These are phyloP conservation scores for Globisporangium lucens DNA, from an alignment of 352 stramenopile species.

Conservation along the genomic window DNA sequence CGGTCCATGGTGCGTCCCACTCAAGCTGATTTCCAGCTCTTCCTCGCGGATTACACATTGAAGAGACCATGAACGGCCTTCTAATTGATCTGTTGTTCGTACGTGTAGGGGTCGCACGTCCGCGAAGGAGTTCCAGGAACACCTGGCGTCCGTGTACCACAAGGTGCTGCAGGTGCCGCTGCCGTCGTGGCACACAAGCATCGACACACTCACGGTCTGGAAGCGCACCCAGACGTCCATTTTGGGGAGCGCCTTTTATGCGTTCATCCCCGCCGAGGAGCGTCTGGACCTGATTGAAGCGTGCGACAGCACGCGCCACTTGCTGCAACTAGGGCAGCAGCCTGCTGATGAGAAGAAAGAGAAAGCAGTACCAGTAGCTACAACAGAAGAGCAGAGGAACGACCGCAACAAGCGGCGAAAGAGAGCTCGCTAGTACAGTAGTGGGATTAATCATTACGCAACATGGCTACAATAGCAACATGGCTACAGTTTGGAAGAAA, in stretches of 20 bases:
- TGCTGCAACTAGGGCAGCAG: constrained; percentile 24
- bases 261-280: constrained; percentile 72
- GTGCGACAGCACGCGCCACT: constrained; percentile 63
- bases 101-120: constrained; percentile 84
- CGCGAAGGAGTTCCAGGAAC: constrained; percentile 89
- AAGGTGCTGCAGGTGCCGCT: constrained; percentile 91
- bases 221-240: constrained; percentile 91
- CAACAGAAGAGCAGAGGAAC: not conserved
- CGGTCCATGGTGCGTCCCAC: constrained; percentile 64
- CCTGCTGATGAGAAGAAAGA: not conserved
- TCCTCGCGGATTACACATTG: too few species aligned
- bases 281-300: constrained; percentile 64
- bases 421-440: not conserved
- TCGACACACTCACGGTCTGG: constrained; percentile 92
- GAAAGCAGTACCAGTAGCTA: constrained; percentile 4
- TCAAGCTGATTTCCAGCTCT: not conserved
- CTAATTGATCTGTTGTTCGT: not conserved
- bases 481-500: not conserved
- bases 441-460: not conserved
- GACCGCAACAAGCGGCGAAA: not conserved
- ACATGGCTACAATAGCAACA: not conserved
- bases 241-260: constrained; percentile 77
- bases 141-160: constrained; percentile 90
- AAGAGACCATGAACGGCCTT: too few species aligned
- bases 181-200: constrained; percentile 91